Conservation (phyloP, 2,329 filamentous ascomycete species). For the Teratosphaeriaceae sp. region DNA sequence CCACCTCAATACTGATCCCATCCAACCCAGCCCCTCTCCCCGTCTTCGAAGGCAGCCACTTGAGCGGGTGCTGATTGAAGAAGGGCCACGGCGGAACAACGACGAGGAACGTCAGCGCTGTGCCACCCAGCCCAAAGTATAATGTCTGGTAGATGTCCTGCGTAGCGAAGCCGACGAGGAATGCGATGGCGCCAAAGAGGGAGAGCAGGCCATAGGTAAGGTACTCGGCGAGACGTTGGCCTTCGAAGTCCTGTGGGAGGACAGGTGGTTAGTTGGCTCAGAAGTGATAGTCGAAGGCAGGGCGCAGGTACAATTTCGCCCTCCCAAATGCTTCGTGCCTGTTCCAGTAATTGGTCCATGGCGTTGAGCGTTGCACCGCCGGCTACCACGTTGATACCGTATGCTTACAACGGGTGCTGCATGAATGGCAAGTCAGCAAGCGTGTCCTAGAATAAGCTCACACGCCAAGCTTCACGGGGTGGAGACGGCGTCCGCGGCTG, state of each 20-base stretch:
- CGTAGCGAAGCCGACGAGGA: conserved; percentile 71
- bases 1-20: conserved; percentile 43
- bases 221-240: conserved; percentile 75
- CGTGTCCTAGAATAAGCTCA: no score
- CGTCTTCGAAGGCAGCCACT: conserved; percentile 65
- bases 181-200: conserved; percentile 66
- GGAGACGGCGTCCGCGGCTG: no score
- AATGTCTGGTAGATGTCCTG: conserved; percentile 84
- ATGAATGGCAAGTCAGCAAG: no score
- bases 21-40: conserved; percentile 19
- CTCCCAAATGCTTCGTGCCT: conserved; percentile 72
- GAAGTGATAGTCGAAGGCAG: no score
- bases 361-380: no score
- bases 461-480: no score
- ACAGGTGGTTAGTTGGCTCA: conserved; percentile 8
- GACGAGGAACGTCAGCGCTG: conserved; percentile 68
- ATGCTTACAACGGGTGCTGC: no score
- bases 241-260: conserved; percentile 58
- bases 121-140: conserved; percentile 75
- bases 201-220: conserved; percentile 70
- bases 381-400: no score
- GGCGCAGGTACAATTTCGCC: conserved; percentile 72
- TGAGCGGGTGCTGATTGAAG: conserved; percentile 78
- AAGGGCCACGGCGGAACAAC: conserved; percentile 93
- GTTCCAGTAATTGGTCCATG: conserved; percentile 75